These are phyloP conservation scores for Candida sp. DNA, from an alignment of 1,139 yeast species.

Conservation along the genomic window DNA sequence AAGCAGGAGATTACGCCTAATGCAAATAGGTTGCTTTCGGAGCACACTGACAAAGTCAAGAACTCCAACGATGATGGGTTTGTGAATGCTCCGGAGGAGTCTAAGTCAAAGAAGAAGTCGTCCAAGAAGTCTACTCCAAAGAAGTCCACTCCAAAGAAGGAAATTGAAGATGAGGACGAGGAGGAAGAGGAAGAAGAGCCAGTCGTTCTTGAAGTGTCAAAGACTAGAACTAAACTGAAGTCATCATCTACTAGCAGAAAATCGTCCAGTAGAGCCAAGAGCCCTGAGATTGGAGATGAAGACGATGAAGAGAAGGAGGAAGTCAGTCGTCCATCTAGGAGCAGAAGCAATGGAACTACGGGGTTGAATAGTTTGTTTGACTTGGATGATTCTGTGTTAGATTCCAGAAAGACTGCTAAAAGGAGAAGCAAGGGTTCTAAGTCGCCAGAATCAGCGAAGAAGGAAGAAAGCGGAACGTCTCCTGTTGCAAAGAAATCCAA, in stretches of 20 bases:
- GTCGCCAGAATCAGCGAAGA: not conserved
- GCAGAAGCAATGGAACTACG: not conserved
- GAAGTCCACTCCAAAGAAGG: not conserved
- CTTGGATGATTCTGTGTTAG: conserved; percentile 3
- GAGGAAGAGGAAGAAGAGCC: not conserved
- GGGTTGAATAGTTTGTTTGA: conserved; percentile 3
- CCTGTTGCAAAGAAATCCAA: not conserved
- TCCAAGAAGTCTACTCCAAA: not conserved
- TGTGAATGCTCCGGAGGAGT: conserved; percentile 6
- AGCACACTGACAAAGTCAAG: conserved; percentile 15
- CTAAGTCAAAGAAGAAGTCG: not conserved
- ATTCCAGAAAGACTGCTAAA: not conserved
- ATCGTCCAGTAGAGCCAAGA: not conserved
- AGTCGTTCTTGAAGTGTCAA: not conserved
- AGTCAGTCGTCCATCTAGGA: not conserved
- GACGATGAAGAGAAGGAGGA: not conserved
- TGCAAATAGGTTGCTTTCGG: conserved; percentile 32
- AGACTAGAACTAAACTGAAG: not conserved
- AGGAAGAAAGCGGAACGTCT: not conserved
- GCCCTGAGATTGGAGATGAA: not conserved
- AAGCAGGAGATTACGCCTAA: conserved; percentile 47
- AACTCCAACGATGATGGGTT: conserved; percentile 30
- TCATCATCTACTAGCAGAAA: not conserved
- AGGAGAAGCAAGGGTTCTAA: not conserved
- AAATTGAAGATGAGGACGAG: not conserved